These are phyloP conservation scores for Lachancea waltii DNA, from an alignment of 805 yeast species.

Conservation along the genomic window DNA sequence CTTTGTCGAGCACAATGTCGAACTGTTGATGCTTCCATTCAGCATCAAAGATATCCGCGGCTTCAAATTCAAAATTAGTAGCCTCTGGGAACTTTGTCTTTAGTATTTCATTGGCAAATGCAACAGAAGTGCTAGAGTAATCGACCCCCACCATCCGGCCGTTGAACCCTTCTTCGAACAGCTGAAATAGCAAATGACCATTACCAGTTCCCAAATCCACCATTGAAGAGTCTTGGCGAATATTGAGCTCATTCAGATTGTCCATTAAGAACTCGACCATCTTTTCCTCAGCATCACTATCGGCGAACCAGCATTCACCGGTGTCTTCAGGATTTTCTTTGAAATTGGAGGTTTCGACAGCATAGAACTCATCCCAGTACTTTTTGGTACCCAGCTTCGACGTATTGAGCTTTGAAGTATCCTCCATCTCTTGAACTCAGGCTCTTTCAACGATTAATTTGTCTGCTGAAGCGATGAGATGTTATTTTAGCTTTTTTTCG, in stretches of 20 bases:
- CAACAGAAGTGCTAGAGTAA: slow-evolving; percentile 74
- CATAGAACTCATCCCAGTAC: slow-evolving; percentile 89
- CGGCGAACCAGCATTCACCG: slow-evolving; percentile 97
- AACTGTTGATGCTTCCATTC: slow-evolving; percentile 39
- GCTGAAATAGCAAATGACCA: slow-evolving; percentile 76
- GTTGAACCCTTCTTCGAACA: slow-evolving; percentile 56
- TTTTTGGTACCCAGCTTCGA: slow-evolving; percentile 83
- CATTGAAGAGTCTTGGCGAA: slow-evolving; percentile 36
- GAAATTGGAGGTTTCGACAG: slow-evolving; percentile 65
- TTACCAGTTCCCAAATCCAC: slow-evolving; percentile 94
- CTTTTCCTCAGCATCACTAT: slow-evolving; percentile 83
- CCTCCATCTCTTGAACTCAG: slow-evolving; percentile 27
- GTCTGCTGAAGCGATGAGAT: background rate
- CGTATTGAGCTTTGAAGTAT: slow-evolving; percentile 48
- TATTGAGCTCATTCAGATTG: slow-evolving; percentile 35
- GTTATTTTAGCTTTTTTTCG: background rate
- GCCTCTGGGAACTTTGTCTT: slow-evolving; percentile 33
- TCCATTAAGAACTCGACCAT: slow-evolving; percentile 67
- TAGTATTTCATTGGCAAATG: slow-evolving; percentile 62
- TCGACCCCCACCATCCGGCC: slow-evolving; percentile 71
- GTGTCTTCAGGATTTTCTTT: slow-evolving; percentile 70
- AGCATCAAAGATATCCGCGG: slow-evolving; percentile 59
- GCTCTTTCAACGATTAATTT: background rate
- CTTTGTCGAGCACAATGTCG: slow-evolving; percentile 85
- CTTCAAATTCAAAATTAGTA: slow-evolving; percentile 44